Evolutionary conservation across 2,329 filamentous ascomycete genomes (phyloP).

Genomic region (Pseudopithomyces maydicus): DNA sequence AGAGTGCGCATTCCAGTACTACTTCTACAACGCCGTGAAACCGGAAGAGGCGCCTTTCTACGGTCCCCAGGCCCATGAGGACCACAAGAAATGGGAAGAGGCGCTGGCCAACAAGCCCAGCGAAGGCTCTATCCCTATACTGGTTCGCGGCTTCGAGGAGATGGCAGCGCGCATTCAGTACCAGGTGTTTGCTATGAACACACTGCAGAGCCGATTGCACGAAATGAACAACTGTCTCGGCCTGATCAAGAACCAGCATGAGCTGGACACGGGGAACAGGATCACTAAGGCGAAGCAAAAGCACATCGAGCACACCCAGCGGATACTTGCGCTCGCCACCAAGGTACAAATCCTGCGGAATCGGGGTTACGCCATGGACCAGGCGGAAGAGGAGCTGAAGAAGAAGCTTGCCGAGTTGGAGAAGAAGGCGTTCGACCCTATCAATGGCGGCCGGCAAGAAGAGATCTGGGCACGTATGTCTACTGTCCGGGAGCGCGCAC

Average conservation of each 20-base stretch:
- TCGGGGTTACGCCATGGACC: slow-evolving; percentile 78
- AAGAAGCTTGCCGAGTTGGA: slow-evolving; percentile 73
- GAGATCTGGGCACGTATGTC: slow-evolving; percentile 86
- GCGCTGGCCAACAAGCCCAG: slow-evolving; percentile 80
- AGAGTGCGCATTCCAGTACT: slow-evolving; percentile 77
- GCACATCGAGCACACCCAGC: slow-evolving; percentile 73
- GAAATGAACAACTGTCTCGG: slow-evolving; percentile 78
- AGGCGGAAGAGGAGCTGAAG: slow-evolving; percentile 78
- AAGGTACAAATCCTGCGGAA: slow-evolving; percentile 82
- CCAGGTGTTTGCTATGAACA: slow-evolving; percentile 71
- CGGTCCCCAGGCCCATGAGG: slow-evolving; percentile 70
- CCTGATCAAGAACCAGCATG: slow-evolving; percentile 74
- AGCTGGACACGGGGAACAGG: slow-evolving; percentile 75
- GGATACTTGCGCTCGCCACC: slow-evolving; percentile 75
- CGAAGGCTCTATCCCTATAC: slow-evolving; percentile 75
- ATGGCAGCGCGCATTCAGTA: slow-evolving; percentile 73
- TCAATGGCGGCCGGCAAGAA: slow-evolving; percentile 75
- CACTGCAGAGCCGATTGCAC: slow-evolving; percentile 74
- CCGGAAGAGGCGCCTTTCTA: slow-evolving; percentile 77
- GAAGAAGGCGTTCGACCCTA: slow-evolving; percentile 73
- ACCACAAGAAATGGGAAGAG: slow-evolving; percentile 82
- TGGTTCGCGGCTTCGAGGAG: slow-evolving; percentile 74
- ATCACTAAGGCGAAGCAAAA: slow-evolving; percentile 73
- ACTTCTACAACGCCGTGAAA: slow-evolving; percentile 86
- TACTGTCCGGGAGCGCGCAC: slow-evolving; percentile 72